phyloP scores from a whole-genome alignment of 1,284 basidiomycete genomes.

The Chalciporus sp. region DNA sequence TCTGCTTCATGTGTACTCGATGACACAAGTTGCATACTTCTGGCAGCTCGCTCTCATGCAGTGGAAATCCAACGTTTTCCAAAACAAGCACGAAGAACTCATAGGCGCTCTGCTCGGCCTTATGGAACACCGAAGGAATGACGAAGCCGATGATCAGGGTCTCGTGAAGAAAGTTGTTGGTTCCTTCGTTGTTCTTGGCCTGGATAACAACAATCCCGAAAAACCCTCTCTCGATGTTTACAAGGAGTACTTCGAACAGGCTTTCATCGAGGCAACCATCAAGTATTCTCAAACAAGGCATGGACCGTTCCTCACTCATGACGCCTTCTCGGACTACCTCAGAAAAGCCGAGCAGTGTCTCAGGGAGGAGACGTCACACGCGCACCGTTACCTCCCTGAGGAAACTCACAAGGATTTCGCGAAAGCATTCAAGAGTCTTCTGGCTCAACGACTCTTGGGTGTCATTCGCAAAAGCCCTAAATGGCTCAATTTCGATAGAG shows the following conservation, averaged over 20 bases:
- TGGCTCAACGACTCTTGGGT: slow-evolving; percentile 87
- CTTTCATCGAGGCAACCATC: slow-evolving; percentile 89
- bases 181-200: slow-evolving; percentile 93
- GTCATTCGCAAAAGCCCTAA: slow-evolving; percentile 94
- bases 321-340: slow-evolving; percentile 95
- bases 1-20: background rate
- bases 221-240: slow-evolving; percentile 95
- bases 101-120: slow-evolving; percentile 86
- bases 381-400: slow-evolving; percentile 92
- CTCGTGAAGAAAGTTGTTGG: slow-evolving; percentile 96
- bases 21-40: slow-evolving; percentile 5
- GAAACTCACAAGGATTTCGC: slow-evolving; percentile 87
- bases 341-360: slow-evolving; percentile 94
- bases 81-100: slow-evolving; percentile 80
- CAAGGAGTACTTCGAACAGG: slow-evolving; percentile 86
- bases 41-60: slow-evolving; percentile 88
- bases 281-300: slow-evolving; percentile 93
- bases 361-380: slow-evolving; percentile 93
- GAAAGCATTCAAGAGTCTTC: slow-evolving; percentile 88
- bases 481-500: slow-evolving; percentile 90
- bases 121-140: slow-evolving; percentile 92
- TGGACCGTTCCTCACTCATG: slow-evolving; percentile 85
- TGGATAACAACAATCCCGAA: slow-evolving; percentile 90
- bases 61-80: slow-evolving; percentile 95
- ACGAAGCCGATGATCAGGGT: slow-evolving; percentile 91